A percentile compares a stretch with the other conserved stretches of the same genome.
These are phyloP conservation scores for Misopates orontium DNA, from an alignment of 257 asterid species.

Conservation along the genomic window DNA sequence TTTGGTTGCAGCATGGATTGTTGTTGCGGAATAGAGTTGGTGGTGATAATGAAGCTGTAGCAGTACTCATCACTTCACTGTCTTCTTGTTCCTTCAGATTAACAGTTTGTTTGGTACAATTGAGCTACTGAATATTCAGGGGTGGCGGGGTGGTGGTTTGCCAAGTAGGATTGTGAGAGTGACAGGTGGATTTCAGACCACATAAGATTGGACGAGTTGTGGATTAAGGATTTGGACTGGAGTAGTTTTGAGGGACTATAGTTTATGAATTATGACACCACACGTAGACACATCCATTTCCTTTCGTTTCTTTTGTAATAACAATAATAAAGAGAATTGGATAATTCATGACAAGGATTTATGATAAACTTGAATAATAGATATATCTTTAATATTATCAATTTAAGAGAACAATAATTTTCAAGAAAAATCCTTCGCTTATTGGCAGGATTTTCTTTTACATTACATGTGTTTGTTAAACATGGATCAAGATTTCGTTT, in stretches of 20 bases:
- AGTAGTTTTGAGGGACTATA: neutral
- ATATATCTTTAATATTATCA: no score
- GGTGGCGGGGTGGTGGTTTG: constrained; percentile 20
- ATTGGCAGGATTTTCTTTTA: no score
- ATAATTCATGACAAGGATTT: no score
- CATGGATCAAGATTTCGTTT: no score
- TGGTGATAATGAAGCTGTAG: constrained; percentile 46
- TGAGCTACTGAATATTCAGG: constrained; percentile 2
- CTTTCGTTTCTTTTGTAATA: constrained; percentile 25
- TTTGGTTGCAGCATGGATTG: constrained; percentile 22
- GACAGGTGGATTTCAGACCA: constrained; percentile 40
- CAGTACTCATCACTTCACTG: constrained; percentile 35
- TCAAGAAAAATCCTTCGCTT: no score
- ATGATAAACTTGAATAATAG: no score
- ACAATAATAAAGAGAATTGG: no score
- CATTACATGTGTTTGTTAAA: no score
- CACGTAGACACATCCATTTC: constrained; percentile 46
- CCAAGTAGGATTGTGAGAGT: constrained; percentile 34
- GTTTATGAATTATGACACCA: neutral
- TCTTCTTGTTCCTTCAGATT: neutral
- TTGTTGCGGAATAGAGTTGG: constrained; percentile 43
- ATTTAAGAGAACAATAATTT: no score
- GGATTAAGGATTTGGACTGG: constrained; percentile 25
- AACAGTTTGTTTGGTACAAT: no score
- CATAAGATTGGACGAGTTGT: constrained; percentile 30